Evolutionary conservation across 495 filamentous ascomycete genomes (phyloP), one percentile per base, ranked within the genome.

Genomic region (Friedmanniomyces endolithicus): DNA sequence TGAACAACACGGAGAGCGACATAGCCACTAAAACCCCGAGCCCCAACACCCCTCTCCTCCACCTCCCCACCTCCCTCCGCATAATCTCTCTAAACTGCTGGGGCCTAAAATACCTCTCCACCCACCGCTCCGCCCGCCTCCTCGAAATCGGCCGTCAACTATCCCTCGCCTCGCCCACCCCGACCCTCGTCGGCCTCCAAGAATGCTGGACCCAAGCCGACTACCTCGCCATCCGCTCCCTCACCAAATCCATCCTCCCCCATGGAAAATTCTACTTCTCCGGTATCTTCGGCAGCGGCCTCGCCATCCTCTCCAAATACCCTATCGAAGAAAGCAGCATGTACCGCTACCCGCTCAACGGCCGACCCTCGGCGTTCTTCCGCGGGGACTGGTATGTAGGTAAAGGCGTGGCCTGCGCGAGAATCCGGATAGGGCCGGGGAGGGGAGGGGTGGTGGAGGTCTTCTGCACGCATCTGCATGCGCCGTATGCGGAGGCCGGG

Each of bases 161-260:
- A 20, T 63, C 66, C 20, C 35, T 48, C n/a, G 61, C 82, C 50
- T 68, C 74, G 34, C 86, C 88, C 0, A 65, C 75, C 14, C 86
- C 90, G 20, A 80, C 94, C 49, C 92, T 98, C 62, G 88, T 98
- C 54, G 88, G 84, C 14, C 75, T 98, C 16, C 92, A 98, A 73
- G 92, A 98, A 75, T 94, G 87, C 75, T 98, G 86, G 83, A 90
- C 87, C 7, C 83, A 94, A 57, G 75, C 88, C 61, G 92, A 97
- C 74, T 97, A 90, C 75, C 75, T 79, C 34, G 80, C 75, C 65
- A 89, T 98, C 58, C 86, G 86, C 29, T 67, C 76, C 20, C 77
- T 84, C 55, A 95, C 88, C 0, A 74, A 74, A 43, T 72, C 84
- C 57, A 74, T 92, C 43, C 77, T 97, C n/a, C 92, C 92, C 0